A percentile compares a stretch with the other conserved stretches of the same genome.
Evolutionary conservation across 441 rosid species (phyloP).

Genomic region (Croton laevigatus): DNA sequence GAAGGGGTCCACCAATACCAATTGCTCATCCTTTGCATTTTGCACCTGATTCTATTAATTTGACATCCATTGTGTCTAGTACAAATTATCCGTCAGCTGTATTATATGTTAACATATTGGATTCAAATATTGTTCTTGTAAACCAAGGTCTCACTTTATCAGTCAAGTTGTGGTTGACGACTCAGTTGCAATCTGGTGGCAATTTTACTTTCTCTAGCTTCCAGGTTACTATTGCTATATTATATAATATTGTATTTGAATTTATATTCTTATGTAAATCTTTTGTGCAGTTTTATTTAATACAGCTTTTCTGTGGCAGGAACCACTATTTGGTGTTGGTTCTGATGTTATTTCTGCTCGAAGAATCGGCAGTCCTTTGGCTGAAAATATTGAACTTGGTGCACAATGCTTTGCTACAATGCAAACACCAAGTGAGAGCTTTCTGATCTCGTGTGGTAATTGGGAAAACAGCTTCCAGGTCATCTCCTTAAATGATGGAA

Average conservation of each 20-base stretch:
- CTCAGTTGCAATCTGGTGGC: constrained; percentile 93
- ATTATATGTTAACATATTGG: constrained; percentile 64
- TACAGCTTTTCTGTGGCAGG: constrained; percentile 45
- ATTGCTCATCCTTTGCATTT: constrained; percentile 92
- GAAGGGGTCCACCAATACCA: constrained; percentile 98
- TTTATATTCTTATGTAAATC: not conserved
- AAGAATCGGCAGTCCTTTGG: constrained; percentile 84
- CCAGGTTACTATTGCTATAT: constrained; percentile 50
- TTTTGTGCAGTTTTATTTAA: constrained; percentile 10
- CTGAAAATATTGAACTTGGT: constrained; percentile 81
- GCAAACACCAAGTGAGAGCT: constrained; percentile 76
- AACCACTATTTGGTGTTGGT: constrained; percentile 95
- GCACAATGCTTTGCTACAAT: constrained; percentile 78
- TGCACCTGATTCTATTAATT: constrained; percentile 88
- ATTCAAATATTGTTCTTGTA: constrained; percentile 80
- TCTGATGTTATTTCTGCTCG: constrained; percentile 90
- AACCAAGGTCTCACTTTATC: constrained; percentile 90
- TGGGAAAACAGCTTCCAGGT: constrained; percentile 99
- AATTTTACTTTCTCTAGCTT: constrained; percentile 92
- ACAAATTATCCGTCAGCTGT: constrained; percentile 68
- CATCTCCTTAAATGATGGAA: constrained; percentile 85
- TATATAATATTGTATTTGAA: constrained; percentile 6
- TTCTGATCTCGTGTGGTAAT: constrained; percentile 91
- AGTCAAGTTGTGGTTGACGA: constrained; percentile 95
- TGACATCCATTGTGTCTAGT: constrained; percentile 69